A percentile compares a stretch with the other conserved stretches of the same genome.
Evolutionary conservation across 257 asterid species (phyloP).

Genomic region (Forsythia suspensa): DNA sequence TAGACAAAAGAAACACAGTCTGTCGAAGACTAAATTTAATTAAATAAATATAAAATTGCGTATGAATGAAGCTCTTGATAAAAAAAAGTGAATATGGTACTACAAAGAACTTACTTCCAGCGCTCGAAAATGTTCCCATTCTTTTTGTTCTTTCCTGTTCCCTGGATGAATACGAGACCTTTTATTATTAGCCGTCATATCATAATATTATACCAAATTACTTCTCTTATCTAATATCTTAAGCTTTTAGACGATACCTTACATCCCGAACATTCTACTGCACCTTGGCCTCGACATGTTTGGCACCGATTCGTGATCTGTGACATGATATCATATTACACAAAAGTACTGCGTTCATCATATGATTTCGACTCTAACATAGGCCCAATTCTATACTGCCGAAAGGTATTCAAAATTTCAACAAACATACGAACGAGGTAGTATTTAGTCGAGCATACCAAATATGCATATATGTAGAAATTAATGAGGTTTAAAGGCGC

Average conservation of each 20-base stretch:
- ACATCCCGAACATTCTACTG: constrained; percentile 84
- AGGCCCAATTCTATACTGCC: not conserved
- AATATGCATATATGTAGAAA: not conserved
- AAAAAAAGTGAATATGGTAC: not conserved
- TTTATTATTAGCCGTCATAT: not conserved
- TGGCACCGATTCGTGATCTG: constrained; percentile 56
- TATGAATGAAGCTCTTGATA: not conserved
- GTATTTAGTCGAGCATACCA: not conserved
- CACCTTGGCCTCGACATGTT: constrained; percentile 78
- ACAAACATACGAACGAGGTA: no score
- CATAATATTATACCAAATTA: not conserved
- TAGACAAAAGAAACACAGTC: not conserved
- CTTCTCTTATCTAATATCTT: no score
- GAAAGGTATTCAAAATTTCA: no score
- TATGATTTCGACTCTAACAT: not conserved
- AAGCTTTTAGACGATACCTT: constrained; percentile 42
- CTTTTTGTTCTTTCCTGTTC: constrained; percentile 91
- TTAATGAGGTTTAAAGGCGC: not conserved
- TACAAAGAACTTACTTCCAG: constrained; percentile 63
- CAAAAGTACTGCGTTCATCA: not conserved
- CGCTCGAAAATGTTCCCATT: constrained; percentile 87
- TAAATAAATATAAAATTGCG: not conserved
- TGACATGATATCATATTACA: constrained; percentile 2
- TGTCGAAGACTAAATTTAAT: not conserved
- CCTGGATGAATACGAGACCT: constrained; percentile 35